These are phyloP conservation scores for Fraxinus nigra DNA, from an alignment of 305 asterid species.

Conservation along the genomic window DNA sequence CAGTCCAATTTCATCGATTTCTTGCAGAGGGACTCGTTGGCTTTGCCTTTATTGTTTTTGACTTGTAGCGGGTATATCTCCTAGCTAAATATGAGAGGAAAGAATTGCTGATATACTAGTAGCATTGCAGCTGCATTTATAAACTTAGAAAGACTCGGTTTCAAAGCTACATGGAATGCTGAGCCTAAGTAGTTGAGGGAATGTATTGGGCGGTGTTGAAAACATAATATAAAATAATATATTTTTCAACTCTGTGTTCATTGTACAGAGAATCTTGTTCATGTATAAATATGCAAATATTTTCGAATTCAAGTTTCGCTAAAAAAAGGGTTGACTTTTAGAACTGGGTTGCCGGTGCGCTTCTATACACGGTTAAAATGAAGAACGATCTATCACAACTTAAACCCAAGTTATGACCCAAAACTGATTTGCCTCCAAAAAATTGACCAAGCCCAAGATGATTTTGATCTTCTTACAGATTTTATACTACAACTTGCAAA, in stretches of 20 bases:
- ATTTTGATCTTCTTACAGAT: not conserved
- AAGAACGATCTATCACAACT: not conserved
- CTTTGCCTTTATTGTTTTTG: not conserved
- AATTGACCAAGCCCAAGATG: constrained; percentile 26
- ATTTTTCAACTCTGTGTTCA: no score
- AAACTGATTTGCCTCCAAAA: constrained; percentile 19
- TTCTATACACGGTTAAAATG: constrained; percentile 21
- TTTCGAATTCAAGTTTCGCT: no score
- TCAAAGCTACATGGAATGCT: not conserved
- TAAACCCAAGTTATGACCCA: constrained; percentile 15
- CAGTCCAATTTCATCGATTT: not conserved
- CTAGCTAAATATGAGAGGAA: not conserved
- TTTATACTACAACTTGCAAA: constrained; percentile 13
- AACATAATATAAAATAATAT: no score
- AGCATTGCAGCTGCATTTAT: not conserved
- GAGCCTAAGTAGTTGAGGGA: not conserved
- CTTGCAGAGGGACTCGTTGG: not conserved
- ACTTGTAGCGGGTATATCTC: not conserved
- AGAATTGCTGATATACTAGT: not conserved
- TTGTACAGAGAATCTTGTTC: no score
- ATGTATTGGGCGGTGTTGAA: not conserved
- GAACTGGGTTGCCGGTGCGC: not conserved
- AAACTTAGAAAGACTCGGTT: not conserved
- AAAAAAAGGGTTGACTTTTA: no score
- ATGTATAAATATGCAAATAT: no score